A percentile compares a stretch with the other conserved stretches of the same genome.
Conservation (phyloP, 192 early-diverging fungal genomes). For the Linnemannia zychae region DNA sequence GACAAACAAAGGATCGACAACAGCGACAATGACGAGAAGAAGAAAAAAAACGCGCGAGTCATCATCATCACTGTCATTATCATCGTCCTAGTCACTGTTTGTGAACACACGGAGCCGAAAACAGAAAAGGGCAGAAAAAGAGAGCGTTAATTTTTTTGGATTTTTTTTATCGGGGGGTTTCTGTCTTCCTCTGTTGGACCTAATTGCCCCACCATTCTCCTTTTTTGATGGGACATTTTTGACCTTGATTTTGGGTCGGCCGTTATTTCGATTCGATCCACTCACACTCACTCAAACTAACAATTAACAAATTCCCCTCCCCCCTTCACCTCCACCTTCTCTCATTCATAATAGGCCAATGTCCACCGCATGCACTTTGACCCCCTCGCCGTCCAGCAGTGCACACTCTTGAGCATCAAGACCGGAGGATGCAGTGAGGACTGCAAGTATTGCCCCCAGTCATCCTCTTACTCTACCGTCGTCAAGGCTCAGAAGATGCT, state of each 20-base stretch:
- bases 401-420: conserved; percentile 85
- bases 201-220: conserved; percentile 34
- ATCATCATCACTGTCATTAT: not conserved
- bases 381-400: conserved; percentile 82
- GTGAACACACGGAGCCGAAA: conserved; percentile 4
- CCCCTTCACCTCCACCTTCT: conserved; percentile 1
- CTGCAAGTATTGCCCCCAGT: conserved; percentile 88
- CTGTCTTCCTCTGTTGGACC: not conserved
- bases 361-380: conserved; percentile 82
- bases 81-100: not conserved
- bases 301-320: not conserved
- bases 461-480: conserved; percentile 76
- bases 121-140: not conserved
- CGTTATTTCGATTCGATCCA: not conserved
- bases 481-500: conserved; percentile 81
- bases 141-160: not conserved
- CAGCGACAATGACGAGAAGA: not conserved
- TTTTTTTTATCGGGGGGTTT: conserved; percentile 25
- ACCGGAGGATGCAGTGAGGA: conserved; percentile 89
- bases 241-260: not conserved
- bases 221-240: not conserved
- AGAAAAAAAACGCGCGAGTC: not conserved
- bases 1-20: not conserved
- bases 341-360: conserved; percentile 77
- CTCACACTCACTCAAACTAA: not conserved